Percentiles rank a stretch among this genome's conserved stretches.
Evolutionary conservation across 164 flowering plant genomes (phyloP).

Genomic region (Sextonia rubra): DNA sequence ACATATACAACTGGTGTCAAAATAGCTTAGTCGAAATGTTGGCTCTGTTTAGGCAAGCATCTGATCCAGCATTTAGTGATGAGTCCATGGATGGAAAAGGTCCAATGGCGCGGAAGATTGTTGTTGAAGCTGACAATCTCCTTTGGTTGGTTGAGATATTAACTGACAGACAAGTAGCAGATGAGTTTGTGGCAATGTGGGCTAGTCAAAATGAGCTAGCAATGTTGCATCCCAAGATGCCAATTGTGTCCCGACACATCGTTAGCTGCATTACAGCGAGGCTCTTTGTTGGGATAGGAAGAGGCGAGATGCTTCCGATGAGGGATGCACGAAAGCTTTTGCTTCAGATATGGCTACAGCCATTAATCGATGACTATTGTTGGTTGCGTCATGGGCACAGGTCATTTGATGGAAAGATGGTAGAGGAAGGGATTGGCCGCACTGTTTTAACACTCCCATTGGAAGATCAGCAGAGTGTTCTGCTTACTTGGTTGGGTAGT

Average conservation of each 20-base stretch:
- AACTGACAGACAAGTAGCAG: slow-evolving; percentile 67
- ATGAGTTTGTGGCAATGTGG: slow-evolving; percentile 76
- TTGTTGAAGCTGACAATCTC: slow-evolving; percentile 77
- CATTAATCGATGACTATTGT: slow-evolving; percentile 79
- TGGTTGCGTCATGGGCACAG: slow-evolving; percentile 86
- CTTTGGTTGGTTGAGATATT: slow-evolving; percentile 90
- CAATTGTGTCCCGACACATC: slow-evolving; percentile 60
- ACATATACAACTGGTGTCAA: slow-evolving; percentile 55
- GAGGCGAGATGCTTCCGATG: slow-evolving; percentile 77
- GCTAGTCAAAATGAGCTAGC: slow-evolving; percentile 73
- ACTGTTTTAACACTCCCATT: slow-evolving; percentile 88
- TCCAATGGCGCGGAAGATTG: slow-evolving; percentile 46
- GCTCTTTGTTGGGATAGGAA: slow-evolving; percentile 86
- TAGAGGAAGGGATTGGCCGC: slow-evolving; percentile 95
- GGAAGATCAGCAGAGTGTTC: slow-evolving; percentile 81
- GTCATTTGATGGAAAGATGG: slow-evolving; percentile 76
- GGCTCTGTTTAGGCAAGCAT: slow-evolving; percentile 50
- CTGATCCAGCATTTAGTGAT: slow-evolving; percentile 46
- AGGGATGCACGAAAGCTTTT: slow-evolving; percentile 70
- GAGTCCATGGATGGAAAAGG: slow-evolving; percentile 37
- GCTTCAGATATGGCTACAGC: slow-evolving; percentile 82
- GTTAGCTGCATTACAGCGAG: slow-evolving; percentile 79
- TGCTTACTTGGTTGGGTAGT: slow-evolving; percentile 80
- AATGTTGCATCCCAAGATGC: slow-evolving; percentile 53
- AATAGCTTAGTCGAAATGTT: slow-evolving; percentile 51